Conservation (phyloP, 1,139 yeast species). For the Saccharomycopsis crataegensis region DNA sequence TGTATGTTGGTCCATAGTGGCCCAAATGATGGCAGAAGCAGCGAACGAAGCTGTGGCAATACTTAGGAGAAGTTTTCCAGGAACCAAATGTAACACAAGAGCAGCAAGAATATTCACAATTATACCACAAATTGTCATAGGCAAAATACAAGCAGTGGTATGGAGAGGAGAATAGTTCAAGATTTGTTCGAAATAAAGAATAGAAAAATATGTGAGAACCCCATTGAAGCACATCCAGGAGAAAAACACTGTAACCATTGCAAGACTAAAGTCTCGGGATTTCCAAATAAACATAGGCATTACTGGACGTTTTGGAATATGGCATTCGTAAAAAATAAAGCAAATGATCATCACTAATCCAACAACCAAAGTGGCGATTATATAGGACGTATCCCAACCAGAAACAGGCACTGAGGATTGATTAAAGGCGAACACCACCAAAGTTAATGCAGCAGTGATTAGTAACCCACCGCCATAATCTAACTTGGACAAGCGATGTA, state of each 20-base stretch:
- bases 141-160: conserved; percentile 35
- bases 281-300: conserved; percentile 38
- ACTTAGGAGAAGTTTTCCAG: conserved; percentile 32
- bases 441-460: conserved; percentile 32
- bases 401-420: conserved; percentile 33
- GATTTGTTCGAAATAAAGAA: conserved; percentile 35
- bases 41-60: conserved; percentile 31
- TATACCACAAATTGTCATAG: conserved; percentile 33
- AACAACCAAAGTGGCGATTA: conserved; percentile 35
- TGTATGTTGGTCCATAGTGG: conserved; percentile 29
- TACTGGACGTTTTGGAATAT: conserved; percentile 34
- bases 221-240: conserved; percentile 37
- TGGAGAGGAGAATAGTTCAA: conserved; percentile 31
- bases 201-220: conserved; percentile 31
- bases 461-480: conserved; percentile 36
- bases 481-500: conserved; percentile 23
- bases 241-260: conserved; percentile 31
- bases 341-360: conserved; percentile 31
- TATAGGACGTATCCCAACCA: conserved; percentile 41
- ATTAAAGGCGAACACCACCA: conserved; percentile 36
- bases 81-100: conserved; percentile 33
- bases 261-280: conserved; percentile 31
- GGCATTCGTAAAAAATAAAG: conserved; percentile 34
- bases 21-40: conserved; percentile 34
- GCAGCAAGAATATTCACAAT: conserved; percentile 37